Base-by-base conservation (phyloP, 2,329 filamentous ascomycete species). In the Phialemoniopsis sp. region DNA sequence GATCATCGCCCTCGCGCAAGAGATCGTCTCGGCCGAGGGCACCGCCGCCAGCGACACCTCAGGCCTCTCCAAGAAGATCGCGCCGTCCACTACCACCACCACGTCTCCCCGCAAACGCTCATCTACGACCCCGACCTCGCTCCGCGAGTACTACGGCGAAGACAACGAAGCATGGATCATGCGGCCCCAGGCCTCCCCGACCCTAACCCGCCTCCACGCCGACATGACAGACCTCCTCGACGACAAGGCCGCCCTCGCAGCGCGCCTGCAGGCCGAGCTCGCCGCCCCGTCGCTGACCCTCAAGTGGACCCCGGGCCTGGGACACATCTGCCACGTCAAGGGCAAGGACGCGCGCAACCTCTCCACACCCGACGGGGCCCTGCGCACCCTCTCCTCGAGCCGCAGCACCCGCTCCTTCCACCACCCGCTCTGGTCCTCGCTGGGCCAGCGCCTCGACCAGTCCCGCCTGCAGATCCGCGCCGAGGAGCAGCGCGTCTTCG, bases 281-380 rank as follows among this genome's bases (percentile, higher is more conserved):
- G 60, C 63, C 41, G 80, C 81, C 10, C 62, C 78, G 6, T 83
- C 75, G 42, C 73, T 97, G 32, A 85, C 81, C 1, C 74, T 98
- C 15, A 87, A 85, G 52, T 97, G 89, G 86, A 89, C 85, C 2
- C 85, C 91, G 1, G 85, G 83, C 13, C 73, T 95, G 3, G 91
- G 93, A 8, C 88, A 98, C 58, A 87, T 95, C 54, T 90, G 87
- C 51, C 90, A 97, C 57, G 77, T 97, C 51, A 93, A 85, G 60
- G 89, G 89, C 28, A 90, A 86, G 58, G 85, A 93, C 52, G 68
- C 76, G 33, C 66, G 63, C 15, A 40, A 14, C 32, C 34, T 3
- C 40, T 43, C 6, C 17, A 21, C 47, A 18, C 45, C 58, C 33
- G 47, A 64, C 16, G 50, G 55, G 55, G 66, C 57, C 10, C 49